Percentiles rank a stretch among this genome's conserved stretches.
These are phyloP conservation scores for Syzygium malaccense DNA, from an alignment of 441 rosid genomes.

Conservation along the genomic window DNA sequence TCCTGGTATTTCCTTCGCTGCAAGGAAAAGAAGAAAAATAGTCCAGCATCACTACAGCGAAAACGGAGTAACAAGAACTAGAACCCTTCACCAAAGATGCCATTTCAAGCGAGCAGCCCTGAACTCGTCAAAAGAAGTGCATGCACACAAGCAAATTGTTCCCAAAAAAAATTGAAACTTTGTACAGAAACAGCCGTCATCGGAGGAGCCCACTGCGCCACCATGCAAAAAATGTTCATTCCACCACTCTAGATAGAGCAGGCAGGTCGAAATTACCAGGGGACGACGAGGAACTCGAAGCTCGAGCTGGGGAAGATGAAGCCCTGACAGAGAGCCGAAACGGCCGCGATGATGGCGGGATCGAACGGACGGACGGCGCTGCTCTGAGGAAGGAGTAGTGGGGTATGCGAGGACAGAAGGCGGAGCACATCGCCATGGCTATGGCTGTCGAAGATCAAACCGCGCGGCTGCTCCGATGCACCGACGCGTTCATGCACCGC, in stretches of 20 bases:
- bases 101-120: neutral
- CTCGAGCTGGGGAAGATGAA: conserved; percentile 37
- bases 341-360: conserved; percentile 14
- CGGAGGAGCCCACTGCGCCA: neutral
- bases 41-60: neutral
- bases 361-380: conserved; percentile 27
- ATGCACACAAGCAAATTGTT: neutral
- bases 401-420: conserved; percentile 52
- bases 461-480: neutral
- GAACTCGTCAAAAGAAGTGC: neutral
- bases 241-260: conserved; percentile 8
- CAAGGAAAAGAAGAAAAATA: conserved; percentile 1
- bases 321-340: conserved; percentile 24
- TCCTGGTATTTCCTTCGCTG: conserved; percentile 37
- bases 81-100: neutral
- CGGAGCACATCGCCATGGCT: conserved; percentile 55
- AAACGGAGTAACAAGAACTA: neutral
- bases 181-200: neutral
- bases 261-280: conserved; percentile 9
- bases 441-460: conserved; percentile 33
- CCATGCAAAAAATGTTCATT: conserved; percentile 17
- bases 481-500: neutral
- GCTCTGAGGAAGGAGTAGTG: conserved; percentile 15
- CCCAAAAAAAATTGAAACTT: neutral
- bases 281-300: neutral